These are phyloP conservation scores for Bidens hawaiensis DNA, from an alignment of 140 eudicot species.

Conservation along the genomic window DNA sequence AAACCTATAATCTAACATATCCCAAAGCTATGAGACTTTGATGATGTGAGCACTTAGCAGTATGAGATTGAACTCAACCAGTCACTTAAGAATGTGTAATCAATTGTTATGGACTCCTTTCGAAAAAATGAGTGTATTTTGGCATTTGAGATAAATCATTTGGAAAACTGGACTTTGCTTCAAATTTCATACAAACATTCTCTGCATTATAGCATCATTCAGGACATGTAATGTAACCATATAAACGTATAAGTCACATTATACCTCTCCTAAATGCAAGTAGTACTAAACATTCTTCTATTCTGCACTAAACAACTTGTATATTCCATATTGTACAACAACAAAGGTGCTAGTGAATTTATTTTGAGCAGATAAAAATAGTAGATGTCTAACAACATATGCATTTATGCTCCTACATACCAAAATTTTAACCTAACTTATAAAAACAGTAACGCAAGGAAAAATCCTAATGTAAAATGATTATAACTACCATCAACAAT, in stretches of 20 bases:
- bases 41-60: background rate
- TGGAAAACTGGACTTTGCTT: conserved; percentile 1
- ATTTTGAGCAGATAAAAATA: background rate
- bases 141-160: conserved; percentile 4
- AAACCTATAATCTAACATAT: conserved; percentile 21
- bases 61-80: conserved; percentile 7
- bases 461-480: background rate
- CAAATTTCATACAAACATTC: conserved; percentile 6
- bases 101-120: background rate
- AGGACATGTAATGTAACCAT: conserved; percentile 9
- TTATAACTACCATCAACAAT: conserved; percentile 2
- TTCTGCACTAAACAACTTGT: conserved; percentile 4
- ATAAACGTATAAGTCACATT: background rate
- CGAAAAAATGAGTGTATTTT: background rate
- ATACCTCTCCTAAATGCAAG: conserved; percentile 4
- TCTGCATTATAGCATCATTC: background rate
- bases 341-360: background rate
- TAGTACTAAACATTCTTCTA: conserved; percentile 5
- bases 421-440: conserved; percentile 1
- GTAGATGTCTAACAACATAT: background rate
- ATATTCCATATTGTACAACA: conserved; percentile 1
- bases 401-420: background rate
- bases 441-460: conserved; percentile 7
- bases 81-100: background rate
- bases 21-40: background rate